Percentiles rank a stretch among this genome's conserved stretches.
phyloP scores from a whole-genome alignment of 1,284 basidiomycete species.

The Ceratobasidium sp. region DNA sequence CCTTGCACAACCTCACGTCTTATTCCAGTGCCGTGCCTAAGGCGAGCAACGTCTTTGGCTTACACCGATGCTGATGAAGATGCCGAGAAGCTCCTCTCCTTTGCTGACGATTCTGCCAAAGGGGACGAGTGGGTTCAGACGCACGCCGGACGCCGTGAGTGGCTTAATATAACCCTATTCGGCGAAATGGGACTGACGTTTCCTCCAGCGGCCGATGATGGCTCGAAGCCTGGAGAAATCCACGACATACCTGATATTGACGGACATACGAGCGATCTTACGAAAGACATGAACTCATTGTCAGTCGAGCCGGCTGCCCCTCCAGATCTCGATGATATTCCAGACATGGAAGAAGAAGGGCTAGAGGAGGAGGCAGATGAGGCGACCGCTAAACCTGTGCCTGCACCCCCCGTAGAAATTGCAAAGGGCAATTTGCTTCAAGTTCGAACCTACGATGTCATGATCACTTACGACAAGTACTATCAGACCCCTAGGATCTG shows the following conservation, averaged over 20 bases:
- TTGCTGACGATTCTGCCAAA: constrained; percentile 63
- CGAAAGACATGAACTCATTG: constrained; percentile 53
- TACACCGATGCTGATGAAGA: constrained; percentile 96
- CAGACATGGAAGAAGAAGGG: constrained; percentile 89
- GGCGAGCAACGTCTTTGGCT: constrained; percentile 87
- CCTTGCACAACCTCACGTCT: constrained; percentile 12
- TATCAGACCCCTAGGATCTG: constrained; percentile 96
- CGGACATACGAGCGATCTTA: constrained; percentile 54
- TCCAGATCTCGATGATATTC: constrained; percentile 89
- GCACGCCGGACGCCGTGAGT: constrained; percentile 71
- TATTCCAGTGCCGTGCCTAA: constrained; percentile 79
- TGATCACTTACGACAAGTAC: constrained; percentile 99
- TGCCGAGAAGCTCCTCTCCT: constrained; percentile 84
- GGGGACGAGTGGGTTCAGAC: constrained; percentile 87
- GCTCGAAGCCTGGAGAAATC: constrained; percentile 65
- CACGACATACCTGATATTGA: constrained; percentile 85
- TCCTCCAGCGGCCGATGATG: constrained; percentile 52
- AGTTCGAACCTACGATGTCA: constrained; percentile 98
- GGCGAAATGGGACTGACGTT: background rate
- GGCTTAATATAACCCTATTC: constrained; percentile 31
- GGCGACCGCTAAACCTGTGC: constrained; percentile 73
- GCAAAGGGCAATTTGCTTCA: constrained; percentile 86
- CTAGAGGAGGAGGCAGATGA: constrained; percentile 79
- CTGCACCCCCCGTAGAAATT: constrained; percentile 57
- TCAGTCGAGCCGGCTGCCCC: constrained; percentile 58